Base-by-base conservation (phyloP, 2,329 filamentous ascomycete genomes). In the Fusarium nodosum region DNA sequence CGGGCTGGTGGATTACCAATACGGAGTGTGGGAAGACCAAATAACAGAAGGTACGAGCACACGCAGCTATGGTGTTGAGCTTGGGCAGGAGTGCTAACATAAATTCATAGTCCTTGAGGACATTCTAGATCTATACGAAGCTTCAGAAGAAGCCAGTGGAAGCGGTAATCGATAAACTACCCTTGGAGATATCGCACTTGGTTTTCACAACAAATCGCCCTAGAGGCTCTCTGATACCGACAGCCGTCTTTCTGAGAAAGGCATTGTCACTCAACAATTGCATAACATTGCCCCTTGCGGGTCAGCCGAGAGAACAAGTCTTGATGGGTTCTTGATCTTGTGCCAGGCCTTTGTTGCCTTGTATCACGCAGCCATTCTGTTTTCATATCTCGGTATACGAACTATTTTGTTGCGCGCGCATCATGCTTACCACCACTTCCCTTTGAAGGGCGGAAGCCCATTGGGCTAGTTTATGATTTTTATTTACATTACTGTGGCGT, bases 1-100 rank as follows among this genome's bases (percentile, higher is more conserved):
- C 77, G 96, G 96, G n/a, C 83, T 99, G 48, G 93, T 99, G 13
- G 96, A 99, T 81, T 99, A 98, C 78, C 92, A 98, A 76, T 97
- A 97, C 82, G 96, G 96, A 11, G 93, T 98, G 28, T 97, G 93
- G 88, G 96, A 98, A 80, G 94, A 98, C 77, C 90, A 93, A 76
- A 97, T 98, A 73, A 88, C 96, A 72, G 87, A 88, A 61, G 86
- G 94, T 97, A 84, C 81, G 92, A 85, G 75, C 12, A 51, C 16
- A 51, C 36, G 20, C 56, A 24, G 30, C n/a, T 45, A 33, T 31
- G 12, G 31, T 47, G 47, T 26, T 42, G 26, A 57, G 60, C 33
- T 53, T 24, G 18, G 48, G 31, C 28, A 50, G 42, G 36, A 28
- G 53, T 28, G 39, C 64, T 73, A 56, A 74, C 62, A 59, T n/a